A percentile compares a stretch with the other conserved stretches of the same genome.
Conservation (phyloP, 2,329 filamentous ascomycete species). For the Ophiocordyceps camponoti-rufipedis region DNA sequence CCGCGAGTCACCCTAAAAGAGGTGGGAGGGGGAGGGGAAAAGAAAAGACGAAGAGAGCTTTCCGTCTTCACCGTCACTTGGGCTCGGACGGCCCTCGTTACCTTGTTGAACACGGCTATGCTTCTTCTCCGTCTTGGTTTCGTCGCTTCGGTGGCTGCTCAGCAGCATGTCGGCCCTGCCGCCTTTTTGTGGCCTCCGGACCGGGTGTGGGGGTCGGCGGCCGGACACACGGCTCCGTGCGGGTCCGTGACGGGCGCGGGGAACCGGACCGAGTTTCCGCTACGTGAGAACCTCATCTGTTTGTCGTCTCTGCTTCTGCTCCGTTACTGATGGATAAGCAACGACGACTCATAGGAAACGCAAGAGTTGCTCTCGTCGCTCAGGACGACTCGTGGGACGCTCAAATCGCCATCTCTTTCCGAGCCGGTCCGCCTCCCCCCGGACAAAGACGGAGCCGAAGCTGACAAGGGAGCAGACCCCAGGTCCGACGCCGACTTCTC, state of each 20-base stretch:
- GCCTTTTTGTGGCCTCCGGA: slow-evolving; percentile 44
- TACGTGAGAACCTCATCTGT: slow-evolving; percentile 17
- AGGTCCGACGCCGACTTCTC: slow-evolving; percentile 20
- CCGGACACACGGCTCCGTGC: slow-evolving; percentile 39
- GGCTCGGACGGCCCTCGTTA: no score
- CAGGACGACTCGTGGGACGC: slow-evolving; percentile 38
- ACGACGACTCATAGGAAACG: slow-evolving; percentile 22
- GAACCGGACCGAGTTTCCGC: slow-evolving; percentile 36
- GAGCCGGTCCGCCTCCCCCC: slow-evolving; percentile 18
- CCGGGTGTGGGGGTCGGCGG: slow-evolving; percentile 23
- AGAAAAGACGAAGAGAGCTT: background rate
- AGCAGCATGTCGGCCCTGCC: background rate
- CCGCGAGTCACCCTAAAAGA: background rate
- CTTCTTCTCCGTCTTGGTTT: background rate
- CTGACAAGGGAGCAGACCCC: slow-evolving; percentile 13
- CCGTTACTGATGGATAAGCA: background rate
- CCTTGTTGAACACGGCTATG: background rate
- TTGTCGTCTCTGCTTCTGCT: background rate
- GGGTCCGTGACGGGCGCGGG: slow-evolving; percentile 27
- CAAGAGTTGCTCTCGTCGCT: slow-evolving; percentile 33
- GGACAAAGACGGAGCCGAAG: background rate
- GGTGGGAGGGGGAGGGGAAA: background rate
- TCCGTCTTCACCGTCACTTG: no score
- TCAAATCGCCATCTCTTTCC: slow-evolving; percentile 33
- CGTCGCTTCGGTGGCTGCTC: background rate